phyloP scores from a whole-genome alignment of 371 early-diverging fungal genomes.

The Phascolomyces articulosus region DNA sequence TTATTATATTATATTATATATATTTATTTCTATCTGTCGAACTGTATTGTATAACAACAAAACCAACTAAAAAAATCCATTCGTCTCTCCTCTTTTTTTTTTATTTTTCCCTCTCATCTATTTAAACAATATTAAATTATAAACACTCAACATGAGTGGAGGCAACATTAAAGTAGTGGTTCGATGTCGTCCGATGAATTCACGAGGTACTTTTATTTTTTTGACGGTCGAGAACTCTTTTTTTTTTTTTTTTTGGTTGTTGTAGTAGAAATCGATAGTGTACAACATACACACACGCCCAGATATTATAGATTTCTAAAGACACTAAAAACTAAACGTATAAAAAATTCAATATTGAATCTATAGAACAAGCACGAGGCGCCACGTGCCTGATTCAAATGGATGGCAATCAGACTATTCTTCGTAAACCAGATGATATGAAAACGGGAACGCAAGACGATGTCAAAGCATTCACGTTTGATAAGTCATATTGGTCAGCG shows the following conservation, averaged over 20 bases:
- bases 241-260: too few species aligned
- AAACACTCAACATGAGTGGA: constrained; percentile 27
- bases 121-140: neutral
- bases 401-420: constrained; percentile 74
- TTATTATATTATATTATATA: neutral
- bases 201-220: constrained; percentile 55
- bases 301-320: neutral
- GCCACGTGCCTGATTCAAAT: constrained; percentile 67
- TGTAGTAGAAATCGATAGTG: too few species aligned
- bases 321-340: neutral
- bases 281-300: neutral
- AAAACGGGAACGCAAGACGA: constrained; percentile 44
- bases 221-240: neutral
- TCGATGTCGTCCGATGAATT: constrained; percentile 77
- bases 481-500: constrained; percentile 86
- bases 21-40: too few species aligned
- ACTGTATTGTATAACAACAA: neutral
- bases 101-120: neutral
- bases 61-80: too few species aligned
- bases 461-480: constrained; percentile 78
- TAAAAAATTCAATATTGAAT: neutral
- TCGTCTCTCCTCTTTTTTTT: neutral
- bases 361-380: constrained; percentile 63
- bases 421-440: constrained; percentile 55
- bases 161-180: constrained; percentile 79